Percentiles rank a stretch among this genome's conserved stretches.
Conservation (phyloP, 768 basidiomycete genomes). For the Tephrocybe sp. region DNA sequence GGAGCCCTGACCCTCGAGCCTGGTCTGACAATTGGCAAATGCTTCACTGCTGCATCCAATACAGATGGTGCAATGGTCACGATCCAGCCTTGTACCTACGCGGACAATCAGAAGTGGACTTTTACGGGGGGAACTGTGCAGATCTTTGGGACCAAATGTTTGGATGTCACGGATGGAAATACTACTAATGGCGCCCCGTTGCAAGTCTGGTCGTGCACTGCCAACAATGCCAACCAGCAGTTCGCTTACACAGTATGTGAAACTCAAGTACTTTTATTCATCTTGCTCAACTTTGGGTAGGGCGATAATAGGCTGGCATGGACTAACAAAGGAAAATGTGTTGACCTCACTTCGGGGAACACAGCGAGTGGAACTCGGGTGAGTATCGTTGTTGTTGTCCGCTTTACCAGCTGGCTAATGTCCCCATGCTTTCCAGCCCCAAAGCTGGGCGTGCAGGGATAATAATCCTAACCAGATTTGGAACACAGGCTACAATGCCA, state of each 20-base stretch:
- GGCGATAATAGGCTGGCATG: slow-evolving; percentile 41
- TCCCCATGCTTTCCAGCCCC: slow-evolving; percentile 29
- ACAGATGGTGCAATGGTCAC: slow-evolving; percentile 46
- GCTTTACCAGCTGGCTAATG: not conserved
- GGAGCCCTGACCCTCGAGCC: not conserved
- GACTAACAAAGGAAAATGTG: slow-evolving; percentile 48
- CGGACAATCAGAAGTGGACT: slow-evolving; percentile 45
- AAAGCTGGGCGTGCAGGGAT: slow-evolving; percentile 43
- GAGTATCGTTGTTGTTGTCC: slow-evolving; percentile 8
- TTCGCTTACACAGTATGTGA: slow-evolving; percentile 42
- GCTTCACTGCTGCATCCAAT: slow-evolving; percentile 50
- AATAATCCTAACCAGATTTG: slow-evolving; percentile 50
- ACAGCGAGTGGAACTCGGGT: slow-evolving; percentile 41
- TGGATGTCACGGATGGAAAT: slow-evolving; percentile 44
- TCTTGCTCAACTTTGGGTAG: slow-evolving; percentile 4
- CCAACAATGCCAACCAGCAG: slow-evolving; percentile 43
- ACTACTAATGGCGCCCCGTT: slow-evolving; percentile 44
- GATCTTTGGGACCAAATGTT: slow-evolving; percentile 46
- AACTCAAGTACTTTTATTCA: not conserved
- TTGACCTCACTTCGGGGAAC: slow-evolving; percentile 45
- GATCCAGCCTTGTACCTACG: slow-evolving; percentile 44
- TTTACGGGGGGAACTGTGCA: slow-evolving; percentile 42
- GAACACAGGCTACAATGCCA: slow-evolving; percentile 46
- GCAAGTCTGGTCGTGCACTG: slow-evolving; percentile 49
- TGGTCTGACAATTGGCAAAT: slow-evolving; percentile 38